These are phyloP conservation scores for Fragilariopsis cylindrus DNA, from an alignment of 108 stramenopile genomes.

Conservation along the genomic window DNA sequence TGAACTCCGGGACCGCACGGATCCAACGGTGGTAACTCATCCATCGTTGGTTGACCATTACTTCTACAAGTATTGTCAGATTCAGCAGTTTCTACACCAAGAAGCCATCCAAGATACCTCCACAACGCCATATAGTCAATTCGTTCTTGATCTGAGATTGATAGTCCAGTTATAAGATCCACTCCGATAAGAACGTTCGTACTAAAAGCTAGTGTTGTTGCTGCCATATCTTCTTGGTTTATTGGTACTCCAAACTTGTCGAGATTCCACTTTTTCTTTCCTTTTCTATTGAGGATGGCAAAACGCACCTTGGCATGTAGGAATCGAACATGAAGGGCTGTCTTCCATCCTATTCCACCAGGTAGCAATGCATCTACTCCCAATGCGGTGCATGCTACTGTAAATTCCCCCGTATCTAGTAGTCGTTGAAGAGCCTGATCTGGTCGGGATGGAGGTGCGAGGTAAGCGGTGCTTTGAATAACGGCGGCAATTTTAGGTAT, in stretches of 20 bases:
- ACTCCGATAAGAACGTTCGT: slow-evolving; percentile 70
- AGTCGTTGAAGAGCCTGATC: slow-evolving; percentile 53
- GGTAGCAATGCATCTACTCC: slow-evolving; percentile 43
- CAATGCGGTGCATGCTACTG: slow-evolving; percentile 22
- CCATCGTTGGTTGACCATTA: slow-evolving; percentile 27
- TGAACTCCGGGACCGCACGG: slow-evolving; percentile 68
- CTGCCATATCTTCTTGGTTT: slow-evolving; percentile 88
- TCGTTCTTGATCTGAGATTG: slow-evolving; percentile 47
- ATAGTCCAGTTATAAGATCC: slow-evolving; percentile 58
- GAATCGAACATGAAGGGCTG: slow-evolving; percentile 66
- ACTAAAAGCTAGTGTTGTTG: slow-evolving; percentile 78
- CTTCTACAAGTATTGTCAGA: not conserved
- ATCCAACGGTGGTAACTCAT: slow-evolving; percentile 54
- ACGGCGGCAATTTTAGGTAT: slow-evolving; percentile 79
- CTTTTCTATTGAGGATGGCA: slow-evolving; percentile 47
- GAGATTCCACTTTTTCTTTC: slow-evolving; percentile 48
- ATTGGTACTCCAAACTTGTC: slow-evolving; percentile 70
- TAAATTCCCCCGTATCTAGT: slow-evolving; percentile 62
- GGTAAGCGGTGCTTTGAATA: slow-evolving; percentile 60
- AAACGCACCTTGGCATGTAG: slow-evolving; percentile 82
- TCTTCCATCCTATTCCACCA: slow-evolving; percentile 69
- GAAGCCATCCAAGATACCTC: slow-evolving; percentile 84
- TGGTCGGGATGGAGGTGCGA: slow-evolving; percentile 54
- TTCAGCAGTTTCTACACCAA: slow-evolving; percentile 63
- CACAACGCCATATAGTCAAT: slow-evolving; percentile 80